A percentile compares a stretch with the other conserved stretches of the same genome.
phyloP scores from a whole-genome alignment of 2,329 filamentous ascomycete genomes.

The Arthrobotrys conoides region DNA sequence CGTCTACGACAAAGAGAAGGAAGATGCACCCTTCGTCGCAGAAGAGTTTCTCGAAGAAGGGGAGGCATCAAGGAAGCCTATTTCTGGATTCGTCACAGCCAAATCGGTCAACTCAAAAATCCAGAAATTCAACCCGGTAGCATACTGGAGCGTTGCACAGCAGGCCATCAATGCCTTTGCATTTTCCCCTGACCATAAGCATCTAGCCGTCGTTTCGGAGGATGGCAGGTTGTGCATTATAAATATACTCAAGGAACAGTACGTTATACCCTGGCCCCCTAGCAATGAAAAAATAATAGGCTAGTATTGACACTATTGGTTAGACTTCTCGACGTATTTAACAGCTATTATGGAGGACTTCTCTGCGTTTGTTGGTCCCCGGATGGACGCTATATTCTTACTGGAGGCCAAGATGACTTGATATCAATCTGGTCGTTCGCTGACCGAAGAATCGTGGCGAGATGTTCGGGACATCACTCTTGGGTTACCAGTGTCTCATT shows the following conservation, averaged over 20 bases:
- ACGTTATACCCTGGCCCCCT: slow-evolving; percentile 65
- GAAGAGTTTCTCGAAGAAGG: slow-evolving; percentile 70
- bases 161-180: slow-evolving; percentile 91
- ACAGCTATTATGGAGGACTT: slow-evolving; percentile 92
- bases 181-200: slow-evolving; percentile 89
- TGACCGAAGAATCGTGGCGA: slow-evolving; percentile 86
- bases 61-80: slow-evolving; percentile 49
- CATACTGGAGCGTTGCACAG: slow-evolving; percentile 92
- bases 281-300: neutral
- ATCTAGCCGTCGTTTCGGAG: slow-evolving; percentile 90
- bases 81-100: slow-evolving; percentile 68
- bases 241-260: slow-evolving; percentile 92
- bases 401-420: slow-evolving; percentile 94
- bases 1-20: slow-evolving; percentile 97
- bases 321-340: slow-evolving; percentile 87
- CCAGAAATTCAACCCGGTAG: slow-evolving; percentile 92
- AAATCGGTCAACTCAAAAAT: slow-evolving; percentile 94
- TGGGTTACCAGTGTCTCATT: slow-evolving; percentile 96
- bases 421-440: slow-evolving; percentile 95
- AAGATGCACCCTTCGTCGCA: slow-evolving; percentile 82
- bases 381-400: slow-evolving; percentile 94
- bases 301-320: neutral
- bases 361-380: slow-evolving; percentile 97
- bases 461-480: slow-evolving; percentile 94
- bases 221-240: slow-evolving; percentile 91